Evolutionary conservation across 805 yeast genomes (phyloP).

Genomic region (Hanseniaspora pseudoguilliermondii): DNA sequence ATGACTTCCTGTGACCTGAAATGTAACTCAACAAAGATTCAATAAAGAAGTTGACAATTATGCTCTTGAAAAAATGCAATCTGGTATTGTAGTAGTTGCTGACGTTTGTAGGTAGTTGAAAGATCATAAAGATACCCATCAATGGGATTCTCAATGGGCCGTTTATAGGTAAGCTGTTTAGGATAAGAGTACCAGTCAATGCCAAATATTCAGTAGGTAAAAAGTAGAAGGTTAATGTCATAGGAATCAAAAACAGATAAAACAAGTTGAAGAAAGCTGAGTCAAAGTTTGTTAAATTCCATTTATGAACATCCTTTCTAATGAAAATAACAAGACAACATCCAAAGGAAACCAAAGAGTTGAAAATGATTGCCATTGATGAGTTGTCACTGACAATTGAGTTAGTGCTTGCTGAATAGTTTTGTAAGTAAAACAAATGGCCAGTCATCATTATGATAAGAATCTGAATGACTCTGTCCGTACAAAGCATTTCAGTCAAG

Average conservation of each 20-base stretch:
- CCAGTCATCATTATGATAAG: conserved; percentile 9
- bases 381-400: neutral
- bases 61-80: conserved; percentile 16
- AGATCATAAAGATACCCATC: conserved; percentile 20
- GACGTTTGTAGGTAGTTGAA: conserved; percentile 14
- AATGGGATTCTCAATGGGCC: conserved; percentile 18
- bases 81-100: conserved; percentile 16
- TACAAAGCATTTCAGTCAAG: conserved; percentile 12
- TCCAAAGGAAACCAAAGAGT: conserved; percentile 7
- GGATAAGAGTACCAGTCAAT: conserved; percentile 8
- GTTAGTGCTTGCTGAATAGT: neutral
- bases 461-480: conserved; percentile 11
- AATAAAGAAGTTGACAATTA: conserved; percentile 21
- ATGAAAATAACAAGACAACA: conserved; percentile 5
- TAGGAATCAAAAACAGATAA: conserved; percentile 10
- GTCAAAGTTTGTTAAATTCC: conserved; percentile 9
- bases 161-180: conserved; percentile 15
- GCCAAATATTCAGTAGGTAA: conserved; percentile 4
- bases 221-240: conserved; percentile 6
- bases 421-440: conserved; percentile 13
- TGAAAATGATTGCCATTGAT: conserved; percentile 3
- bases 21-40: conserved; percentile 21
- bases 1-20: conserved; percentile 27
- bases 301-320: neutral
- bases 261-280: conserved; percentile 7